Evolutionary conservation across 2,329 filamentous ascomycete genomes (phyloP), one percentile per base, ranked within the genome.

Genomic region (Phaeoacremonium minimum): DNA sequence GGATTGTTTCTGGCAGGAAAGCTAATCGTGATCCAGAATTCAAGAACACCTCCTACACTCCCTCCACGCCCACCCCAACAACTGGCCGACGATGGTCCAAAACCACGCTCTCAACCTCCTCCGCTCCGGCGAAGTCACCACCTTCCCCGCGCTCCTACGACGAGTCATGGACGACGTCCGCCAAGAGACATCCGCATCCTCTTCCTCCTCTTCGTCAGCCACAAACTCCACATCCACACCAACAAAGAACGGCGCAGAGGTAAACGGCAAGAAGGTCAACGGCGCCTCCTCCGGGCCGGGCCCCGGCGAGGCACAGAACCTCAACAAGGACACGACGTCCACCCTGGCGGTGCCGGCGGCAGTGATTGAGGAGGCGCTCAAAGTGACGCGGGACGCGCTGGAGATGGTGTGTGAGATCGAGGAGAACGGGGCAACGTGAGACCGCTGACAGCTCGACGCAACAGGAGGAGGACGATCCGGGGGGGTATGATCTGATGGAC

Each of bases 21-120:
- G 9, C 22, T 9, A 26, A 38, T 18, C 18, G 18, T 34, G 33
- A 17, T 12, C 11, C 51, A 81, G 79, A 47, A 83, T 83, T 48
- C 77, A 83, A 65, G 77, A 83, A 39, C 62, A 70, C 30, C 71
- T 83, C 52, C 72, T 82, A 29, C 77, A 83, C 60, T 58, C 73
- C 42, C 73, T 83, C 35, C 66, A 83, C 56, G 63, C 77, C 33
- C 66, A 80, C 58, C 56, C 64, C 5, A 62, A 70, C 45, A 79
- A 83, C 65, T 83, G 79, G 78, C 77, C 78, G 3, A 78, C 78
- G 9, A 50, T 63, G 33, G 63, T 83, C 44, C 75, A 82, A 49
- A 58, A 62, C 37, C 77, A 81, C 57, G 79, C 78, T 28, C 69
- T 82, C 20, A 46, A 67, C 15, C 72, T 83, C 46, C 70, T 83